Percentiles rank a stretch among this genome's conserved stretches.
These are phyloP conservation scores for Penicillium desertorum DNA, from an alignment of 495 filamentous ascomycete genomes.

Conservation along the genomic window DNA sequence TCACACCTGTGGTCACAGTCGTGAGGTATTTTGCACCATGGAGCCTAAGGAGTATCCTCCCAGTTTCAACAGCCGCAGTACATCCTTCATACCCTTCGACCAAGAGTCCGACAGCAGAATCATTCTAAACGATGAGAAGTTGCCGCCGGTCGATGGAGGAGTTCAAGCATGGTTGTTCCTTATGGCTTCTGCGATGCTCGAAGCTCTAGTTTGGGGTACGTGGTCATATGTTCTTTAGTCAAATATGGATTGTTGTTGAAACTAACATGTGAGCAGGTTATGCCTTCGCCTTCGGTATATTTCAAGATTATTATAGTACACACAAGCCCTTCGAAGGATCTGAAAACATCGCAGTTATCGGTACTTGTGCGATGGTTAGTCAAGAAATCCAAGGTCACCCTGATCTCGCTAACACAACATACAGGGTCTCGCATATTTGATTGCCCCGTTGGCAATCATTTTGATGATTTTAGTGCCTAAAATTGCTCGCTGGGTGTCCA, in stretches of 20 bases:
- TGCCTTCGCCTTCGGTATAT: slow-evolving; percentile 61
- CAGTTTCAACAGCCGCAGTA: slow-evolving; percentile 9
- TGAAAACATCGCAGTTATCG: slow-evolving; percentile 44
- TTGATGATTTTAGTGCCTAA: slow-evolving; percentile 31
- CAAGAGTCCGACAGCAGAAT: slow-evolving; percentile 8
- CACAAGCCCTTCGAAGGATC: slow-evolving; percentile 47
- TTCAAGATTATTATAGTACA: slow-evolving; percentile 55
- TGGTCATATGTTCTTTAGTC: not conserved
- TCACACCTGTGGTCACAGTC: not conserved
- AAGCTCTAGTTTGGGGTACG: slow-evolving; percentile 64
- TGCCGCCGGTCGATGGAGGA: slow-evolving; percentile 60
- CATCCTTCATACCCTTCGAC: slow-evolving; percentile 1
- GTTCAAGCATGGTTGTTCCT: slow-evolving; percentile 65
- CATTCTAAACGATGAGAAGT: slow-evolving; percentile 6
- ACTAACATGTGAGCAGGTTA: slow-evolving; percentile 47
- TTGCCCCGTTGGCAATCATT: slow-evolving; percentile 40
- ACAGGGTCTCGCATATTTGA: slow-evolving; percentile 50
- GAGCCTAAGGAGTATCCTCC: slow-evolving; percentile 13
- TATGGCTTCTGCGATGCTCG: slow-evolving; percentile 57
- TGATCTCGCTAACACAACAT: not conserved
- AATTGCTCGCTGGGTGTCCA: slow-evolving; percentile 33
- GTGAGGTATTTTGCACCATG: not conserved
- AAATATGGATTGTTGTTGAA: not conserved
- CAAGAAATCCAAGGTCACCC: not conserved
- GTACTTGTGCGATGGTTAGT: slow-evolving; percentile 45